These are phyloP conservation scores for Ceratorhiza oryzae-sativae DNA, from an alignment of 1,284 basidiomycete species.

Conservation along the genomic window DNA sequence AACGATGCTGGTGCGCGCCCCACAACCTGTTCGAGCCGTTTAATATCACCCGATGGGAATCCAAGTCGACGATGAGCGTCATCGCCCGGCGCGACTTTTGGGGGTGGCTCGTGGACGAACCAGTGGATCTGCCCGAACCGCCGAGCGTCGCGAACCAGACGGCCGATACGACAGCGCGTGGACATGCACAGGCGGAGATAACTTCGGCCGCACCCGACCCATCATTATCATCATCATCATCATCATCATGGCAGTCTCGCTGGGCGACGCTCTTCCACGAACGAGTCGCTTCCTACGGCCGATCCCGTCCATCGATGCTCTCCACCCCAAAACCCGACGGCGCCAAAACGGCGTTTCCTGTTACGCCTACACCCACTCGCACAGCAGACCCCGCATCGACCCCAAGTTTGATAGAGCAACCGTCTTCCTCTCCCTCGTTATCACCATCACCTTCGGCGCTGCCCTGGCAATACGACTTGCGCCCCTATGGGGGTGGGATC, in stretches of 20 bases:
- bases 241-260: slow-evolving; percentile 3
- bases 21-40: slow-evolving; percentile 69
- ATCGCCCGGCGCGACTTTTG: slow-evolving; percentile 46
- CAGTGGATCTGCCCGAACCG: slow-evolving; percentile 14
- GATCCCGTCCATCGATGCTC: background rate
- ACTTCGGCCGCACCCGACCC: no score
- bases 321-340: background rate
- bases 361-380: background rate
- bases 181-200: no score
- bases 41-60: slow-evolving; percentile 75
- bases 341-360: background rate
- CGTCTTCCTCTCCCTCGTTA: background rate
- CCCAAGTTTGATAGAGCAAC: background rate
- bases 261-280: slow-evolving; percentile 9
- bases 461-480: slow-evolving; percentile 69
- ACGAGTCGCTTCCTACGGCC: slow-evolving; percentile 16
- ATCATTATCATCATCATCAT: background rate
- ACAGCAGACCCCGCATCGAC: background rate
- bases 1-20: slow-evolving; percentile 77
- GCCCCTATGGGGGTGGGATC: slow-evolving; percentile 71
- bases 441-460: slow-evolving; percentile 41
- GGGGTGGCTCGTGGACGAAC: slow-evolving; percentile 19
- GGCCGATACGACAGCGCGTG: background rate
- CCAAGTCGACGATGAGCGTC: slow-evolving; percentile 44
- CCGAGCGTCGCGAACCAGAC: background rate